Conservation (phyloP, 768 basidiomycete genomes). For the Hydnum rufescens region DNA sequence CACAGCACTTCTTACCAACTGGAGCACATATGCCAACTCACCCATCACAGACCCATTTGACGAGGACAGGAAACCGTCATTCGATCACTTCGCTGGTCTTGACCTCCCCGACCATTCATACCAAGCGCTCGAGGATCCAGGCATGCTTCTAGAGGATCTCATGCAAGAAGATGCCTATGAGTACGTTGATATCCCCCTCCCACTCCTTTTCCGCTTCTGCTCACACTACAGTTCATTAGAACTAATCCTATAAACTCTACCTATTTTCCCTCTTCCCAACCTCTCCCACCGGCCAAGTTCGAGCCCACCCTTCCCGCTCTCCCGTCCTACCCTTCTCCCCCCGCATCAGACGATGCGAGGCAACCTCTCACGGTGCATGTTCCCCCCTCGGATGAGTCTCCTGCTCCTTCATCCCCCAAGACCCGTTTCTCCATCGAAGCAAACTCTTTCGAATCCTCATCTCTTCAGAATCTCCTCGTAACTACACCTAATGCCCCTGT, state of each 20-base stretch:
- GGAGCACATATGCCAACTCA: not conserved
- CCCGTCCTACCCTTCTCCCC: not conserved
- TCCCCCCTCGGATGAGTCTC: not conserved
- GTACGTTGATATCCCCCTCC: slow-evolving; percentile 2
- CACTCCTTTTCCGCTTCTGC: not conserved
- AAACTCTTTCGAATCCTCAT: not conserved
- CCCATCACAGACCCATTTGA: not conserved
- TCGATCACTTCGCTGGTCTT: not conserved
- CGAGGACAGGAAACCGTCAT: not conserved
- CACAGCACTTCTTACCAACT: not conserved
- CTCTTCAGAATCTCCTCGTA: not conserved
- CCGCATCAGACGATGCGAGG: not conserved
- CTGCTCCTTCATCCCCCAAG: too few relatives aligned
- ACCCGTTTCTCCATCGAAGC: not conserved
- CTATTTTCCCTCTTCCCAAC: too few relatives aligned
- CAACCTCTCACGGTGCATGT: not conserved
- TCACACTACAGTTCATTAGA: not conserved
- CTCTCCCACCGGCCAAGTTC: too few relatives aligned
- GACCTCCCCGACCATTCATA: not conserved
- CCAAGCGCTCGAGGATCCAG: not conserved
- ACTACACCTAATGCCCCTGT: slow-evolving; percentile 1
- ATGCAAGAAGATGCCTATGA: slow-evolving; percentile 11
- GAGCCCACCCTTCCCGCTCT: not conserved
- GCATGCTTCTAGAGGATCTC: slow-evolving; percentile 10
- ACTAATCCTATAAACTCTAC: too few relatives aligned